A percentile compares a stretch with the other conserved stretches of the same genome.
phyloP scores from a whole-genome alignment of 768 basidiomycete genomes.

The Psilocybe subaeruginosa region DNA sequence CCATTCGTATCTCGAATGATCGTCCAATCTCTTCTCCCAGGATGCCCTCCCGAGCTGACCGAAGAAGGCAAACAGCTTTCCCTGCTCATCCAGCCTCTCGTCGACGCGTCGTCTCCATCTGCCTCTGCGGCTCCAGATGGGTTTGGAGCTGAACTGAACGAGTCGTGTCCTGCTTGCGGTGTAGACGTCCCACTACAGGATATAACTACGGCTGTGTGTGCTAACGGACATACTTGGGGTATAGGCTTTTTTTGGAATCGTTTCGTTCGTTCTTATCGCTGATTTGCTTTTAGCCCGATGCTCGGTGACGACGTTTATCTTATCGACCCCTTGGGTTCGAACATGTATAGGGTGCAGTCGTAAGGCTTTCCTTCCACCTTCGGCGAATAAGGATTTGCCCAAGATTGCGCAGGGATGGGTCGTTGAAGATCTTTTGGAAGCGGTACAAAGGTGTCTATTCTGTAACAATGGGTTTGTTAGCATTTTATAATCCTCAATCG shows the following conservation, averaged over 20 bases:
- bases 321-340: conserved; percentile 76
- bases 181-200: conserved; percentile 61
- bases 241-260: conserved; percentile 27
- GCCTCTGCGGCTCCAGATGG: conserved; percentile 15
- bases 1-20: conserved; percentile 68
- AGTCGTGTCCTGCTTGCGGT: conserved; percentile 77
- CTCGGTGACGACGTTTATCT: conserved; percentile 78
- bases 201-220: conserved; percentile 62
- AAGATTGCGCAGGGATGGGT: conserved; percentile 60
- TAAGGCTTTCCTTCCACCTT: conserved; percentile 75
- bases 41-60: conserved; percentile 42
- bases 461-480: conserved; percentile 69
- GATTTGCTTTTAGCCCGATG: conserved; percentile 61
- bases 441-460: conserved; percentile 69
- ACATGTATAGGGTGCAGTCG: conserved; percentile 83
- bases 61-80: conserved; percentile 37
- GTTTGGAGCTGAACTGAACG: conserved; percentile 48
- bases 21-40: conserved; percentile 59
- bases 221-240: conserved; percentile 82
- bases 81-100: conserved; percentile 25
- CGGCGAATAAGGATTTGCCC: conserved; percentile 39
- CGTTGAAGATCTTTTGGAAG: conserved; percentile 65
- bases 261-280: neutral
- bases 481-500: conserved; percentile 38
- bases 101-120: conserved; percentile 8